Evolutionary conservation across 208 protist genomes (phyloP).

Genomic region (Phytomonas serpens): DNA sequence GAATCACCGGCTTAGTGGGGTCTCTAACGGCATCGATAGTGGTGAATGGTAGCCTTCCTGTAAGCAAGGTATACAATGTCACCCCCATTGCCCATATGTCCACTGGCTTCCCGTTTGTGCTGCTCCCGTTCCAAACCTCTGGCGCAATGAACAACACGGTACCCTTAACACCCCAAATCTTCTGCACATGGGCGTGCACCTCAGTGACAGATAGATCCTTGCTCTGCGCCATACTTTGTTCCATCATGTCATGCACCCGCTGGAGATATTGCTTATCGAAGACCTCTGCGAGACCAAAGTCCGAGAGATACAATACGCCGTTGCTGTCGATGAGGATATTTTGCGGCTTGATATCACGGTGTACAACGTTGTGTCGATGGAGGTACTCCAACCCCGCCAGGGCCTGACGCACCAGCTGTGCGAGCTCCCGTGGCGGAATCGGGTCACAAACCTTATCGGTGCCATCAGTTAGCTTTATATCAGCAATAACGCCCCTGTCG

Average conservation of each 20-base stretch:
- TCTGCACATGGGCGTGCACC: constrained; percentile 18
- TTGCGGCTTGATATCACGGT: constrained; percentile 87
- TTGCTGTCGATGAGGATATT: constrained; percentile 67
- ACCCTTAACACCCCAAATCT: constrained; percentile 52
- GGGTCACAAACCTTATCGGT: constrained; percentile 29
- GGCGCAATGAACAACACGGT: constrained; percentile 77
- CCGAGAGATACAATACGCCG: constrained; percentile 53
- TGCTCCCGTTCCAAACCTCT: constrained; percentile 36
- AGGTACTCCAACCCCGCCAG: constrained; percentile 55
- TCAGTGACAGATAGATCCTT: constrained; percentile 31
- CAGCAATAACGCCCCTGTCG: constrained; percentile 46
- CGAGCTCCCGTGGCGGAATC: constrained; percentile 26
- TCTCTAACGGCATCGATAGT: constrained; percentile 48
- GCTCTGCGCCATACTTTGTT: constrained; percentile 37
- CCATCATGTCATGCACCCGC: constrained; percentile 35
- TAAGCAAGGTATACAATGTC: constrained; percentile 85
- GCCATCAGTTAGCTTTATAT: constrained; percentile 19
- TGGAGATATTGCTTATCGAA: constrained; percentile 36
- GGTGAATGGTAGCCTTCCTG: constrained; percentile 89
- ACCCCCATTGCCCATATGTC: constrained; percentile 89
- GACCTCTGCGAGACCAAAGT: constrained; percentile 80
- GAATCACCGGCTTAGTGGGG: constrained; percentile 29
- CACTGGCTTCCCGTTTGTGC: constrained; percentile 64
- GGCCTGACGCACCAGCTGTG: constrained; percentile 42
- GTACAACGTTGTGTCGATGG: constrained; percentile 68